A percentile compares a stretch with the other conserved stretches of the same genome.
Conservation (phyloP, 1,284 basidiomycete species). For the Malassezia obtusa region DNA sequence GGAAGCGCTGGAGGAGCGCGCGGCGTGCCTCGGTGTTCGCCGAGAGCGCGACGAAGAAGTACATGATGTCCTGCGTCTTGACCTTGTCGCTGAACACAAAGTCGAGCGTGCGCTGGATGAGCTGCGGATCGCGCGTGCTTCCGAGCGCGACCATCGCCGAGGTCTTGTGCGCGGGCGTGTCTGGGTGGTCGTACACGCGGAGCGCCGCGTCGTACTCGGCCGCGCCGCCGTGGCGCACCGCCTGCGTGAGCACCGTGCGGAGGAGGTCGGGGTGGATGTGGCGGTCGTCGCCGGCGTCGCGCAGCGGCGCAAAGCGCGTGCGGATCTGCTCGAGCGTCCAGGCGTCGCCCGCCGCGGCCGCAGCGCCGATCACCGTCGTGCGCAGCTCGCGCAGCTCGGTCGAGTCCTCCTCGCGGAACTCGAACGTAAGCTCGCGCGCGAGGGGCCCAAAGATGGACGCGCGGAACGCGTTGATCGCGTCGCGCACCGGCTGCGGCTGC, state of each 20-base stretch:
- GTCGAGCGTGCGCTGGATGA: constrained; percentile 39
- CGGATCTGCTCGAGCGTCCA: constrained; percentile 54
- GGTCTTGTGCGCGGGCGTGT: constrained; percentile 50
- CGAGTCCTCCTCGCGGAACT: constrained; percentile 61
- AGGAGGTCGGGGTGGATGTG: constrained; percentile 56
- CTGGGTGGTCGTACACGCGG: constrained; percentile 57
- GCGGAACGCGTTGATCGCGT: constrained; percentile 21
- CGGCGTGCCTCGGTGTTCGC: constrained; percentile 34
- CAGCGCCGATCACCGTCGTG: constrained; percentile 60
- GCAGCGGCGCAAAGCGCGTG: constrained; percentile 62
- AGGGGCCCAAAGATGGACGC: constrained; percentile 64
- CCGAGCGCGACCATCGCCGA: constrained; percentile 46
- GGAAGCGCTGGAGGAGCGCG: constrained; percentile 35
- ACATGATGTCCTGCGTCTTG: constrained; percentile 44
- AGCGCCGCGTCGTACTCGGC: constrained; percentile 58
- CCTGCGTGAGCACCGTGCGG: constrained; percentile 31
- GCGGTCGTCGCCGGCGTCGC: constrained; percentile 65
- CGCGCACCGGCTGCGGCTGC: constrained; percentile 56
- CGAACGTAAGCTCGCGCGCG: constrained; percentile 68
- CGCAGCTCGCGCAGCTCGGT: constrained; percentile 65
- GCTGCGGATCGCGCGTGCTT: constrained; percentile 22
- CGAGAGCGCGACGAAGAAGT: constrained; percentile 37
- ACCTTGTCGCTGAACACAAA: constrained; percentile 30
- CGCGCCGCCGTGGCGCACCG: constrained; percentile 63
- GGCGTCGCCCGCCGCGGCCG: constrained; percentile 52